Evolutionary conservation across 2,329 filamentous ascomycete species (phyloP), one percentile per base, ranked within the genome.

Genomic region (Aspergillaceae sp.): DNA sequence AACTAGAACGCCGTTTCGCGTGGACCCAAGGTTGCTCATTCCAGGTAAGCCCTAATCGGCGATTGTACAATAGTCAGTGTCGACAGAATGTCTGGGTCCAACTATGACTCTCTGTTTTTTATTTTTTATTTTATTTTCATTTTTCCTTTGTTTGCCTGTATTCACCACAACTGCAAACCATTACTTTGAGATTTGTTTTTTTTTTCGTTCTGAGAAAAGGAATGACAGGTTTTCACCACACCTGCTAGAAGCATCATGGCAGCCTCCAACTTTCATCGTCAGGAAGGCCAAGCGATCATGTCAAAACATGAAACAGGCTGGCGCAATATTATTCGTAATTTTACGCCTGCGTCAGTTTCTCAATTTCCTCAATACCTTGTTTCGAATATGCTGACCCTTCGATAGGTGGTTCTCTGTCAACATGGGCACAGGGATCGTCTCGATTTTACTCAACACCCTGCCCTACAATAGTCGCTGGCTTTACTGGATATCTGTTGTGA

Each of bases 371-470:
- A 3, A 19, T 3, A n/a, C 10, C 40, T 29, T 6, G 28, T n/a
- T 10, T 32, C 30, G 9, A 29, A 42, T 35, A 11, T 41, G 7
- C 47, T 49, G 27, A 46, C 10, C 10, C 9, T 7, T 11, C 4
- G 10, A 19, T 36, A 64, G 63, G 47, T 66, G 63, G 64, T 66
- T 66, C 44, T 58, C 58, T 2, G 59, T 62, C 8, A 66, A 55
- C 19, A 67, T 67, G 64, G 63, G 64, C 19, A 67, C 64, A 2
- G 64, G 64, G 1, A 64, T 66, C 26, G 61, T 64, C 2, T 65
- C 64, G 4, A 62, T 66, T 11, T 53, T 67, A 3, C 55, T 65
- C 28, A 56, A 61, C 43, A 57, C 51, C 7, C 46, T 67, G 2
- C 64, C 64, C 1, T 67, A 65, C 40, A 64, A 66, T 40, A 62